Evolutionary conservation across 371 early-diverging fungal species (phyloP), one percentile per base, ranked within the genome.

Genomic region (Syncephalastrum monosporum): DNA sequence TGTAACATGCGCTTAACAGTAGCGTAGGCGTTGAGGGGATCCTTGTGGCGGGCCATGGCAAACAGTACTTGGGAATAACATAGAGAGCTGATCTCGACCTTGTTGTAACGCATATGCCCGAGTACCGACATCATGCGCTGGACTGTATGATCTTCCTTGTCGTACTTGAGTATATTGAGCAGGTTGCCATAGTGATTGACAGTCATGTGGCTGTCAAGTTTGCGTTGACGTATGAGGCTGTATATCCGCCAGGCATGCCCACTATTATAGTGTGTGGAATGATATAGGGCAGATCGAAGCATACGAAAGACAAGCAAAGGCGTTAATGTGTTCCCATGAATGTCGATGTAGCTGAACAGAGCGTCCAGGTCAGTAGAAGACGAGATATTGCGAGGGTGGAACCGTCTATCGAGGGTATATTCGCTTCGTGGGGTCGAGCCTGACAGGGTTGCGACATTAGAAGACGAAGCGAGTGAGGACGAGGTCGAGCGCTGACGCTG

Each of bases 131-230:
- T 21, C 65, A 75, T 63, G 1, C 56, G 61, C 12, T 53, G 16
- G 1, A 65, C 46, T 3, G 59, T 48, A 27, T 51, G 29, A 1
- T 45, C 38, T 10, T 42, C 52, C 25, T 62, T 50, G 3, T 64
- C 64, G 42, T 67, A 69, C 54, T 72, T 78, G 46, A 78, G 38
- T 1, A 66, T 65, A 19, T 68, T 59, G n/a, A 78, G 50, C 41
- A 78, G 53, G 42, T 64, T 61, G 12, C 71, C 71, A 55, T 75
- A 78, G 44, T 78, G 60, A 27, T 72, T 74, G 13, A 58, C 42
- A n/a, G 64, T 56, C 33, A 78, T 59, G 17, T 57, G 47, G 17
- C 53, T 47, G 7, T 67, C 59, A 7, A 75, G 69, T 1, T 56
- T 27, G 16, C 55, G 56, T 29, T 67, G 46, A 12, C 62, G 42